Conservation (phyloP, 2,329 filamentous ascomycete species). For the Penicillium sp. region DNA sequence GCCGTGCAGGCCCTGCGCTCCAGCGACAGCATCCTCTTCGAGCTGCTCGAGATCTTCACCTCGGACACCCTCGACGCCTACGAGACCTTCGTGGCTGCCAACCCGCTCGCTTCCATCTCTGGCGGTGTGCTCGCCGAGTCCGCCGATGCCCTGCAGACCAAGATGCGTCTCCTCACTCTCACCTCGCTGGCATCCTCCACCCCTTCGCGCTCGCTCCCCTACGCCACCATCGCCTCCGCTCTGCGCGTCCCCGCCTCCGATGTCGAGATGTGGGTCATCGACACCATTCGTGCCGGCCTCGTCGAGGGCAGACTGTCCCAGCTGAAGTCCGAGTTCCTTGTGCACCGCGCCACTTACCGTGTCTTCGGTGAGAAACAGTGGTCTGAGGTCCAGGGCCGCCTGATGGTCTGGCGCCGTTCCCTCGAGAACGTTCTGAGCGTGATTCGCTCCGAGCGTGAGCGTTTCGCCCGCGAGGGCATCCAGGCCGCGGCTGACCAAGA, state of each 20-base stretch:
- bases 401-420: slow-evolving; percentile 88
- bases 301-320: slow-evolving; percentile 97
- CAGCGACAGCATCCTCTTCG: slow-evolving; percentile 79
- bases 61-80: slow-evolving; percentile 94
- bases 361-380: slow-evolving; percentile 98
- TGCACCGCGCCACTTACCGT: slow-evolving; percentile 93
- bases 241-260: slow-evolving; percentile 80
- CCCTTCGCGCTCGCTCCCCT: slow-evolving; percentile 82
- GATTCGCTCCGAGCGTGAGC: slow-evolving; percentile 76
- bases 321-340: slow-evolving; percentile 86
- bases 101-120: slow-evolving; percentile 61
- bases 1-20: slow-evolving; percentile 83
- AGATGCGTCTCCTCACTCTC: slow-evolving; percentile 94
- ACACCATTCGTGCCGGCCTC: slow-evolving; percentile 91
- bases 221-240: slow-evolving; percentile 77
- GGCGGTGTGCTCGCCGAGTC: slow-evolving; percentile 77
- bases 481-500: slow-evolving; percentile 57
- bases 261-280: slow-evolving; percentile 98
- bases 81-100: slow-evolving; percentile 80
- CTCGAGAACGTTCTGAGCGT: slow-evolving; percentile 75
- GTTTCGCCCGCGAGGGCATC: slow-evolving; percentile 66
- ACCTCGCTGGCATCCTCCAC: slow-evolving; percentile 82
- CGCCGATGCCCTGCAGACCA: slow-evolving; percentile 78
- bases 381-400: slow-evolving; percentile 84
- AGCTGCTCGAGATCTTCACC: slow-evolving; percentile 92